Percentiles rank a stretch among this genome's conserved stretches.
Evolutionary conservation across 371 early-diverging fungal species (phyloP).

Genomic region (Syncephalastrum racemosum): DNA sequence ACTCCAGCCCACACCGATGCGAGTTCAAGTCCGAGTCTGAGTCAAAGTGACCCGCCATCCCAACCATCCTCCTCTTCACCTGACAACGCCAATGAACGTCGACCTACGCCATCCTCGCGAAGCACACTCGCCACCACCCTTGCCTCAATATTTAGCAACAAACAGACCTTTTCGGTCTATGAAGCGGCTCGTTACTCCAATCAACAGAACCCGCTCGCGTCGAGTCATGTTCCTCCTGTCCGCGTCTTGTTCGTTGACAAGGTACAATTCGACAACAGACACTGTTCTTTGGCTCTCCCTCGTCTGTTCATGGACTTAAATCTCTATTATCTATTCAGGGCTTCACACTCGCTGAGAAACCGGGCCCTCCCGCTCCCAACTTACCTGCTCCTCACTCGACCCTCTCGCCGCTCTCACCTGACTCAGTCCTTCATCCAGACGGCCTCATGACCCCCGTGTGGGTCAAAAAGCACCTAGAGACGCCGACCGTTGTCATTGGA

Average conservation of each 20-base stretch:
- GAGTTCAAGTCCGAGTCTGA: constrained; percentile 11
- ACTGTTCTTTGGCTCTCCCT: too few relatives aligned
- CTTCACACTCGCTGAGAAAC: constrained; percentile 38
- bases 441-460: constrained; percentile 77
- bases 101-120: constrained; percentile 12
- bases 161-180: constrained; percentile 31
- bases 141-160: constrained; percentile 22
- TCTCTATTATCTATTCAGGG: constrained; percentile 27
- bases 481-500: constrained; percentile 68
- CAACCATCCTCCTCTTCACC: constrained; percentile 5
- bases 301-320: neutral
- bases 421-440: constrained; percentile 80
- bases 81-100: constrained; percentile 4
- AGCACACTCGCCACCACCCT: constrained; percentile 22
- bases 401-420: constrained; percentile 67
- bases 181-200: constrained; percentile 31
- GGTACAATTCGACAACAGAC: too few relatives aligned
- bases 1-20: neutral
- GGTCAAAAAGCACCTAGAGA: constrained; percentile 65
- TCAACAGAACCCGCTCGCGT: constrained; percentile 1
- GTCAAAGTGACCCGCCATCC: constrained; percentile 24
- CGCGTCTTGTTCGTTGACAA: constrained; percentile 4
- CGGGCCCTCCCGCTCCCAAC: constrained; percentile 33
- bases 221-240: too few relatives aligned
- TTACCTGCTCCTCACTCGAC: constrained; percentile 45